Percentiles rank a stretch among this genome's conserved stretches.
phyloP scores from a whole-genome alignment of 768 basidiomycete genomes.

The Kwoniella heveanensis region DNA sequence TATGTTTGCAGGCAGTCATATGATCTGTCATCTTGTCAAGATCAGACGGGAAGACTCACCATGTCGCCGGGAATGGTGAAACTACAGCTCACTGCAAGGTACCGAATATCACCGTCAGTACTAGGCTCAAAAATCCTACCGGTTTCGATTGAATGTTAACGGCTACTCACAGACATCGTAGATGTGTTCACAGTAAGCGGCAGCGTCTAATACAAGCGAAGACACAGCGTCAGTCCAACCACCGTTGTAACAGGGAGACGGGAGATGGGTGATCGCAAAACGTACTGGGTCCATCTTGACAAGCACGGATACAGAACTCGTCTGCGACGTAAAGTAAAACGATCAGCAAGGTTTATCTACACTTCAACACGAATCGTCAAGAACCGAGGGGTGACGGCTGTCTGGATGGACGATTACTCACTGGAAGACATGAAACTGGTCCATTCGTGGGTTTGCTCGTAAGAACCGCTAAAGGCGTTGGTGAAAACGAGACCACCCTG shows the following conservation, averaged over 20 bases:
- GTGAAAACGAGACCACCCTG: constrained; percentile 59
- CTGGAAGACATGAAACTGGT: constrained; percentile 48
- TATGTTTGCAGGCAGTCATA: no score
- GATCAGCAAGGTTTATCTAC: not conserved
- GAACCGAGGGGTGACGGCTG: no score
- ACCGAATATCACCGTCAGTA: constrained; percentile 17
- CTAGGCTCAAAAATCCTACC: not conserved
- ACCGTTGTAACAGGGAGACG: not conserved
- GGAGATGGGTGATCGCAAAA: not conserved
- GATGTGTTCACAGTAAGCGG: constrained; percentile 59
- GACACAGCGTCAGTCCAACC: constrained; percentile 25
- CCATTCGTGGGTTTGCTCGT: constrained; percentile 56
- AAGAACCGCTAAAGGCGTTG: constrained; percentile 56
- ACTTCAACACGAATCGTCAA: no score
- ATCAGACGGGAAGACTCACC: constrained; percentile 18
- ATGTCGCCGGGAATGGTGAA: constrained; percentile 49
- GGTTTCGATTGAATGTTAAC: constrained; percentile 11
- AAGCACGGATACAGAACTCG: constrained; percentile 52
- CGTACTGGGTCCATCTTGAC: constrained; percentile 42
- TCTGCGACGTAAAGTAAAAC: not conserved
- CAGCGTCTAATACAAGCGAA: constrained; percentile 35
- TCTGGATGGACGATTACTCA: constrained; percentile 20
- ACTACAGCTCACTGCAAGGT: constrained; percentile 34
- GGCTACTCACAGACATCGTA: constrained; percentile 57
- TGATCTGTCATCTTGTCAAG: no score